phyloP scores from a whole-genome alignment of 306 rosid species.

The Prunus kanzakura region DNA sequence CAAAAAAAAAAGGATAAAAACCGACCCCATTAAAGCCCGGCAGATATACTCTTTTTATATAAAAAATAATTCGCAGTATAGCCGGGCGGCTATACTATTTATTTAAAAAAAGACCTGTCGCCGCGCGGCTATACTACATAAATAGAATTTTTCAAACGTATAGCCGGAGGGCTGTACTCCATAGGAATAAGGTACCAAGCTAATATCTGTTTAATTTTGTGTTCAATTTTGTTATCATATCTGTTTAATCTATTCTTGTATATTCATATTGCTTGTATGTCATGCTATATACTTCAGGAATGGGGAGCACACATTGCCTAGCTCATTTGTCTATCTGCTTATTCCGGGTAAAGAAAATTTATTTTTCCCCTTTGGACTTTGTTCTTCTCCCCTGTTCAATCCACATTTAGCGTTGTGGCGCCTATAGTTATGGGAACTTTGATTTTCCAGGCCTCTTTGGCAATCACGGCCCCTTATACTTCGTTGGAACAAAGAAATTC shows the following conservation, averaged over 20 bases:
- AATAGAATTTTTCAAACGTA: no score
- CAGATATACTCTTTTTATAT: no score
- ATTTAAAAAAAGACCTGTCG: no score
- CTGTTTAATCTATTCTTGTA: neutral
- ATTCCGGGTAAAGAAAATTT: conserved; percentile 56
- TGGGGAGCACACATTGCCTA: conserved; percentile 62
- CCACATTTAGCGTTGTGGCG: neutral
- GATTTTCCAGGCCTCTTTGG: conserved; percentile 56
- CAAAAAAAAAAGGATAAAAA: no score
- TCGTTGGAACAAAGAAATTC: no score
- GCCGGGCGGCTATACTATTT: no score
- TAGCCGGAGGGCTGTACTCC: no score
- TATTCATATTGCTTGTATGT: neutral
- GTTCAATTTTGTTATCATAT: neutral
- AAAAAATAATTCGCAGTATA: no score
- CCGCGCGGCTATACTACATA: no score
- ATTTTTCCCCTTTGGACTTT: conserved; percentile 13
- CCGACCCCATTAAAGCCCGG: no score
- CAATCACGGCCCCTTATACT: no score
- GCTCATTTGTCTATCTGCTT: conserved; percentile 71
- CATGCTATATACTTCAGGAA: conserved; percentile 41
- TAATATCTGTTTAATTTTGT: neutral
- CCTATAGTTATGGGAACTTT: conserved; percentile 7
- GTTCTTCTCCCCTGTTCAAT: conserved; percentile 8
- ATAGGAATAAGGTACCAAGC: conserved; percentile 50